Evolutionary conservation across 257 asterid species (phyloP).

Genomic region (Coffea eugenioides): DNA sequence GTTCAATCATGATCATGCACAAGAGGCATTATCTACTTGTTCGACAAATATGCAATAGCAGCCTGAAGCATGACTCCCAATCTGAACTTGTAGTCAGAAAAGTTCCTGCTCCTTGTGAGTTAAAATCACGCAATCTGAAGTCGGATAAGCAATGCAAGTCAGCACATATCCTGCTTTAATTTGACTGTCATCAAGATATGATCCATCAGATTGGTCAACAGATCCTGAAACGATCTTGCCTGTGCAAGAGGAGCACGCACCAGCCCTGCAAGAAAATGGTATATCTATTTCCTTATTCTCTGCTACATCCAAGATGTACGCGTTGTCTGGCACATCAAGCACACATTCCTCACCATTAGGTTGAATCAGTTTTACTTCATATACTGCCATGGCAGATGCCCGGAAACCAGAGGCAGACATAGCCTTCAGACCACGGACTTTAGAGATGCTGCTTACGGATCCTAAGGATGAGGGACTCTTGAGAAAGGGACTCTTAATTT

Average conservation of each 20-base stretch:
- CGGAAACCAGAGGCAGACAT: conserved; percentile 8
- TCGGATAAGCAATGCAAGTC: conserved; percentile 19
- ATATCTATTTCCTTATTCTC: conserved; percentile 13
- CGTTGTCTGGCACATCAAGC: conserved; percentile 16
- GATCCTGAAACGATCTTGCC: conserved; percentile 21
- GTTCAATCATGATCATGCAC: neutral
- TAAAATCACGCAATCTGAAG: conserved; percentile 19
- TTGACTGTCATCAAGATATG: conserved; percentile 19
- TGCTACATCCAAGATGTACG: conserved; percentile 13
- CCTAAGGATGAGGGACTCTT: neutral
- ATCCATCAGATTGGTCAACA: conserved; percentile 26
- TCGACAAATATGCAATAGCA: neutral
- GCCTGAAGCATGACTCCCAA: neutral
- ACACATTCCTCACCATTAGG: conserved; percentile 21
- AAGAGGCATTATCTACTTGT: neutral
- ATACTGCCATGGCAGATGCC: conserved; percentile 18
- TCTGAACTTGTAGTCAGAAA: neutral
- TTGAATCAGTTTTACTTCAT: conserved; percentile 19
- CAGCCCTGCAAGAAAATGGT: conserved; percentile 26
- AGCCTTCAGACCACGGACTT: conserved; percentile 13
- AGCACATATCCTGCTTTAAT: conserved; percentile 12
- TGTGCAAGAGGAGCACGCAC: conserved; percentile 24
- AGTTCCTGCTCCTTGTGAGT: conserved; percentile 25
- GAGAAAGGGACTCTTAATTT: neutral
- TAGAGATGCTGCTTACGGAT: conserved; percentile 7